Evolutionary conservation across 169 alveolate species (phyloP).

Genomic region (Plasmodium vivax): DNA sequence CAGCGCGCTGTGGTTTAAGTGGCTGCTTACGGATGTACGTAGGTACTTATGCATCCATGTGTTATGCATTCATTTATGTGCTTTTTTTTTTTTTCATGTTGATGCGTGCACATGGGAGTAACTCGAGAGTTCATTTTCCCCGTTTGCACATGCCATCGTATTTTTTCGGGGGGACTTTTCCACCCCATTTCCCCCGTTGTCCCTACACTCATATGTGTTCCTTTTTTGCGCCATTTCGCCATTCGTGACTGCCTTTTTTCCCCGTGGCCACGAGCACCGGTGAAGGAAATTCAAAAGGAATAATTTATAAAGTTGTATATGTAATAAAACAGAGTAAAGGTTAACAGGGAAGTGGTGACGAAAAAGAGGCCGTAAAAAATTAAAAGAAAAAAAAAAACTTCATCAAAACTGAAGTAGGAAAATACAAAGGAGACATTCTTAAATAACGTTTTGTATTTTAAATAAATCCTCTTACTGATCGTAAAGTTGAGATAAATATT

Average conservation of each 20-base stretch:
- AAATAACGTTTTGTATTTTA: slow-evolving; percentile 57
- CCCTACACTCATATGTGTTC: not conserved
- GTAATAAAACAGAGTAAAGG: slow-evolving; percentile 41
- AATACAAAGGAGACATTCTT: slow-evolving; percentile 57
- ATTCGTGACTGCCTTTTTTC: not conserved
- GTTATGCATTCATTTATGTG: not conserved
- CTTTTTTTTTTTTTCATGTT: not conserved
- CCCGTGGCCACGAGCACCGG: not conserved
- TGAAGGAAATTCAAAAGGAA: not conserved
- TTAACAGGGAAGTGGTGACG: slow-evolving; percentile 27
- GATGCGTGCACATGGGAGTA: not conserved
- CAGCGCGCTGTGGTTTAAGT: not conserved
- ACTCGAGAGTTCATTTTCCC: not conserved
- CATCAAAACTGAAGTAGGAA: slow-evolving; percentile 72
- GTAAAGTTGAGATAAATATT: slow-evolving; percentile 58
- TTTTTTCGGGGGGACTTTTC: not conserved
- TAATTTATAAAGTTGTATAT: slow-evolving; percentile 70
- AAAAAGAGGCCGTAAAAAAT: slow-evolving; percentile 48
- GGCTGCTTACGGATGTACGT: too few species aligned
- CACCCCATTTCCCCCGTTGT: not conserved
- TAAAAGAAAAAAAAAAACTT: slow-evolving; percentile 62
- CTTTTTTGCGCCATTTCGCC: not conserved
- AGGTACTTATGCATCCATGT: not conserved
- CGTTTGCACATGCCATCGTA: not conserved
- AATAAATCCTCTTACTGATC: slow-evolving; percentile 57